Evolutionary conservation across 2,329 filamentous ascomycete genomes (phyloP).

Genomic region (Penicillium sp.): DNA sequence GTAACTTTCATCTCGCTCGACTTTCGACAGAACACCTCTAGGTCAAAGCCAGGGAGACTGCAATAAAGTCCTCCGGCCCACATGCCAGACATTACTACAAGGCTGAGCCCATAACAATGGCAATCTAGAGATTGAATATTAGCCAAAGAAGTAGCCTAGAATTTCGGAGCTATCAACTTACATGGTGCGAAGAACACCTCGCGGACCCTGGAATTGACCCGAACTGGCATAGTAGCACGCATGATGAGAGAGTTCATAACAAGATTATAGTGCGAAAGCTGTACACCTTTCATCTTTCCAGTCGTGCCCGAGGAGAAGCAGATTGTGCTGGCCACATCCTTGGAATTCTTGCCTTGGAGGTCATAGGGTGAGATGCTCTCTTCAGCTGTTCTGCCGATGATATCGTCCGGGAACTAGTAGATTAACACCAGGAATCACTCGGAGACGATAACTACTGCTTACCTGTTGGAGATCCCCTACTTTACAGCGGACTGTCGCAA

Average conservation of each 20-base stretch:
- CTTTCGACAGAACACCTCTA: slow-evolving; percentile 20
- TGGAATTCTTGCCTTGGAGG: slow-evolving; percentile 22
- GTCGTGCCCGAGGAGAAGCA: slow-evolving; percentile 80
- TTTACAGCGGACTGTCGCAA: slow-evolving; percentile 8
- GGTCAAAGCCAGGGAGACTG: slow-evolving; percentile 19
- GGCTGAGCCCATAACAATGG: slow-evolving; percentile 23
- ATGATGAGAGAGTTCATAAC: slow-evolving; percentile 63
- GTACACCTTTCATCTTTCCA: slow-evolving; percentile 81
- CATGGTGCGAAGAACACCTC: slow-evolving; percentile 27
- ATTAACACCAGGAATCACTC: no score
- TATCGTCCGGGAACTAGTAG: slow-evolving; percentile 24
- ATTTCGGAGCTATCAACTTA: slow-evolving; percentile 4
- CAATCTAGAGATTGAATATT: slow-evolving; percentile 16
- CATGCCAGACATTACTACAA: slow-evolving; percentile 22
- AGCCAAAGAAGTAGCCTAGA: neutral
- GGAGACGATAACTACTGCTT: no score
- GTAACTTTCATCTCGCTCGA: slow-evolving; percentile 24
- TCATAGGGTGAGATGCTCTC: slow-evolving; percentile 25
- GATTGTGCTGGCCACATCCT: slow-evolving; percentile 24
- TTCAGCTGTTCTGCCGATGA: slow-evolving; percentile 11
- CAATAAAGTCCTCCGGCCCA: slow-evolving; percentile 21
- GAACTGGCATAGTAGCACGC: slow-evolving; percentile 19
- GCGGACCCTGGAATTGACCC: slow-evolving; percentile 20
- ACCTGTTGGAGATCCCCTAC: slow-evolving; percentile 2
- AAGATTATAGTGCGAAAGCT: slow-evolving; percentile 77